These are phyloP conservation scores for Phialophora chinensis DNA, from an alignment of 2,329 filamentous ascomycete genomes.

Conservation along the genomic window DNA sequence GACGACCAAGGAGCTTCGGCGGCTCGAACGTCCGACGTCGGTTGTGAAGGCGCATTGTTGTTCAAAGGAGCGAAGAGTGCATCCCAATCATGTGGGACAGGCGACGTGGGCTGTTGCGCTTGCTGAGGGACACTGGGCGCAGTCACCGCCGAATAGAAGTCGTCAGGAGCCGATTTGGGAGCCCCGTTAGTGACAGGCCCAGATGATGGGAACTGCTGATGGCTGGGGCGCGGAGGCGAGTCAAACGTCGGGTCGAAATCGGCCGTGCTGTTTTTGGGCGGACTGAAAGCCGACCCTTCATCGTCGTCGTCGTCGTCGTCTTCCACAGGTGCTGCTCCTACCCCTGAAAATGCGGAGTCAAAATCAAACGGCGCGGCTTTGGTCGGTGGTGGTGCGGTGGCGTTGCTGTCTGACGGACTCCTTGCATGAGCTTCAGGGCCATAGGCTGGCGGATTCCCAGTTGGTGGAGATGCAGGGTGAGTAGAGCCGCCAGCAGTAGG, in stretches of 20 bases:
- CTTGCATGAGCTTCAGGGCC: slow-evolving; percentile 39
- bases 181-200: slow-evolving; percentile 35
- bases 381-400: slow-evolving; percentile 41
- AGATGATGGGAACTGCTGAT: slow-evolving; percentile 38
- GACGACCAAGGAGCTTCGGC: slow-evolving; percentile 5
- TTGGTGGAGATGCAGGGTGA: slow-evolving; percentile 27
- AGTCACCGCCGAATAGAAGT: slow-evolving; percentile 51
- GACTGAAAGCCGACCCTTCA: slow-evolving; percentile 64
- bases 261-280: slow-evolving; percentile 42
- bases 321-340: slow-evolving; percentile 52
- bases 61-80: slow-evolving; percentile 73
- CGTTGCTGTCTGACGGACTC: slow-evolving; percentile 38
- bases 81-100: slow-evolving; percentile 81
- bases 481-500: slow-evolving; percentile 44
- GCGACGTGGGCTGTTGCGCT: slow-evolving; percentile 45
- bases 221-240: slow-evolving; percentile 45
- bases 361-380: slow-evolving; percentile 51
- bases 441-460: slow-evolving; percentile 34
- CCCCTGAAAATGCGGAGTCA: slow-evolving; percentile 53
- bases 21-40: slow-evolving; percentile 2
- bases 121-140: slow-evolving; percentile 42
- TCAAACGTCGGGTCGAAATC: slow-evolving; percentile 57
- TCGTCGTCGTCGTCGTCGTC: slow-evolving; percentile 50
- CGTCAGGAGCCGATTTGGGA: slow-evolving; percentile 46
- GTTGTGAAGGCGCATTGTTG: slow-evolving; percentile 39